Evolutionary conservation across 805 yeast genomes (phyloP), one percentile per base, ranked within the genome.

Genomic region (Metschnikowia reukaufii): DNA sequence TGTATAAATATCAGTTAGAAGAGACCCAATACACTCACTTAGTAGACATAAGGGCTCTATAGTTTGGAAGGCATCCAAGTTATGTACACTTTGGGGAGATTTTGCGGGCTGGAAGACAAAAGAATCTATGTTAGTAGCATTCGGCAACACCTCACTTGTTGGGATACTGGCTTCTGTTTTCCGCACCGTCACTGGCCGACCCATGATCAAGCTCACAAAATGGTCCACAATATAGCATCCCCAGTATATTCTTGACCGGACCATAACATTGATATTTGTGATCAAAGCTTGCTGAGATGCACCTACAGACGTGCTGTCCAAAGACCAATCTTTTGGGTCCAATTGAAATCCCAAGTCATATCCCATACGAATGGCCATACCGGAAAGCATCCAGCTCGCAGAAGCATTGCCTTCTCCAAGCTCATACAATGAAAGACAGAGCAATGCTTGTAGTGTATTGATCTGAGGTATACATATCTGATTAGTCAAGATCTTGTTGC

Each of bases 361-460:
- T 4, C 58, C 59, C 59, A 56, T 54, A 4, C 59, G 48, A 19
- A 54, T 48, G 6, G 59, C 58, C 59, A 56, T 56, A 8, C 59
- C 59, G 3, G 57, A 48, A 18, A 55, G 38, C 58, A 56, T 56
- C 59, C 59, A 56, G 25, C 57, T 52, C 4, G 59, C 54, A 8
- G 54, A 50, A 4, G 55, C 52, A 37, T 56, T 52, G 2, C 59
- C 56, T n/a, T 56, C 58, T 4, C 58, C 58, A 3, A 54, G 52
- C 42, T 56, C 58, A 20, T 49, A 55, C 10, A 55, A 44, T 2
- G 58, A 49, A 12, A 55, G 48, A 36, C 59, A 55, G 4, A 55
- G 55, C 34, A 55, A 45, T 1, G 59, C 57, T 38, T 55, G 59
- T 6, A 55, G 39, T 2, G 59, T 55, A 27, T 41, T 47, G 20